A percentile compares a stretch with the other conserved stretches of the same genome.
phyloP scores from a whole-genome alignment of 2,329 filamentous ascomycete genomes.

The Monilinia polystroma region DNA sequence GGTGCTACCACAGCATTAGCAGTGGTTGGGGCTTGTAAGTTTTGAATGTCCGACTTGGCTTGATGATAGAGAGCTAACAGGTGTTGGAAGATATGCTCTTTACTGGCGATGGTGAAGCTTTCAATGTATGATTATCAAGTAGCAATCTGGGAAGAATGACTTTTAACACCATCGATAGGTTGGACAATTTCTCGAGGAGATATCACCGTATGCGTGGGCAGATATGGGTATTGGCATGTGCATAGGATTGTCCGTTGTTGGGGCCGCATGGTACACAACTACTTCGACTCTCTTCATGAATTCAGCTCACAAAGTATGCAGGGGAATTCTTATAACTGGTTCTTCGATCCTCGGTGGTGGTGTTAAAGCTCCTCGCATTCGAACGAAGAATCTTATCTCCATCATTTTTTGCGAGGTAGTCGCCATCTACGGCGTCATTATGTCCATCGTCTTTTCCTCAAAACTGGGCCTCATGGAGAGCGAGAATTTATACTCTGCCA shows the following conservation, averaged over 20 bases:
- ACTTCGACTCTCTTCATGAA: constrained; percentile 2
- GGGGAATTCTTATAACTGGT: constrained; percentile 98
- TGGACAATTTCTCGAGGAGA: constrained; percentile 88
- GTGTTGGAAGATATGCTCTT: constrained; percentile 86
- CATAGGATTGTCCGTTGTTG: constrained; percentile 93
- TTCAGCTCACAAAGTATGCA: constrained; percentile 43
- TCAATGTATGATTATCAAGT: constrained; percentile 66
- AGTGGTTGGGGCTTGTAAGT: constrained; percentile 78
- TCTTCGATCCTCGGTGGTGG: constrained; percentile 96
- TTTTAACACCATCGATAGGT: constrained; percentile 52
- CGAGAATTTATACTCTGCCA: constrained; percentile 66
- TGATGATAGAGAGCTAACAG: constrained; percentile 32
- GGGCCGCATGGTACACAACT: constrained; percentile 80
- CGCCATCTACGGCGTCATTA: constrained; percentile 99
- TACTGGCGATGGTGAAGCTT: constrained; percentile 90
- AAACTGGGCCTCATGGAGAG: constrained; percentile 70
- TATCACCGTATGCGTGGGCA: constrained; percentile 95
- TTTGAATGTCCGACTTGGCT: constrained; percentile 40
- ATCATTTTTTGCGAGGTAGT: constrained; percentile 99
- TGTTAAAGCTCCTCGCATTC: constrained; percentile 94
- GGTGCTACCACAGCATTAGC: constrained; percentile 66
- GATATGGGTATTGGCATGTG: constrained; percentile 87
- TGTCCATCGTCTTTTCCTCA: constrained; percentile 96
- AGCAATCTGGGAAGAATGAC: background rate
- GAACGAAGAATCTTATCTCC: constrained; percentile 98